phyloP scores from a whole-genome alignment of 2,329 filamentous ascomycete species.

The Apiospora rasikravindrae region DNA sequence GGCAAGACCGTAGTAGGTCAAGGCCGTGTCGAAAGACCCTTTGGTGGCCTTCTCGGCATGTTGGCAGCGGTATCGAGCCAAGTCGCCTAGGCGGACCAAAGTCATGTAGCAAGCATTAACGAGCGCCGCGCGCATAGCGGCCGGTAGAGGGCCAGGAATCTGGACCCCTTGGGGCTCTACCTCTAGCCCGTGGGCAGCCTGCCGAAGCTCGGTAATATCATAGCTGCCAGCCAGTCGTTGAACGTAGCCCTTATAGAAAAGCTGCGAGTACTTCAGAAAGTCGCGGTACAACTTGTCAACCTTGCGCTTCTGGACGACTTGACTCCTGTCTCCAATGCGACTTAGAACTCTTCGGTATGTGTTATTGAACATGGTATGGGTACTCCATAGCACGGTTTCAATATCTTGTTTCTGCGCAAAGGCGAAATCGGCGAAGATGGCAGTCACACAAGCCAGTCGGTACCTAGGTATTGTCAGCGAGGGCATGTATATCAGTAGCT shows the following conservation, averaged over 20 bases:
- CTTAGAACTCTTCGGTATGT: constrained; percentile 75
- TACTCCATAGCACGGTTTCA: constrained; percentile 77
- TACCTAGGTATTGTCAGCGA: constrained; percentile 53
- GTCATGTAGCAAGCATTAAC: constrained; percentile 80
- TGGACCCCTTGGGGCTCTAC: constrained; percentile 48
- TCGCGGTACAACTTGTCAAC: constrained; percentile 80
- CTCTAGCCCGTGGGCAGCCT: constrained; percentile 49
- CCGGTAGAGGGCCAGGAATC: constrained; percentile 47
- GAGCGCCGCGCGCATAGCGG: constrained; percentile 61
- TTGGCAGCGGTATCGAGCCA: constrained; percentile 84
- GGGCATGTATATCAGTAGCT: neutral
- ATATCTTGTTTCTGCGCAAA: constrained; percentile 67
- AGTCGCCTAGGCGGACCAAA: constrained; percentile 85
- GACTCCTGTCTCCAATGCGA: constrained; percentile 56
- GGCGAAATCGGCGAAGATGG: constrained; percentile 74
- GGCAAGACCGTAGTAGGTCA: constrained; percentile 85
- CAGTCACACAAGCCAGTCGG: constrained; percentile 72
- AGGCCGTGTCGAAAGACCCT: constrained; percentile 77
- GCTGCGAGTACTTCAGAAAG: constrained; percentile 86
- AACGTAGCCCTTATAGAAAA: constrained; percentile 87
- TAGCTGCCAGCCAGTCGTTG: constrained; percentile 72
- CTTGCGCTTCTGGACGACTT: constrained; percentile 72
- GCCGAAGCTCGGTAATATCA: constrained; percentile 56
- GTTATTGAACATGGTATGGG: constrained; percentile 77
- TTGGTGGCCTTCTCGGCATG: constrained; percentile 67